Base-by-base conservation (phyloP, 345 rosid genomes). In the Passiflora organensis region DNA sequence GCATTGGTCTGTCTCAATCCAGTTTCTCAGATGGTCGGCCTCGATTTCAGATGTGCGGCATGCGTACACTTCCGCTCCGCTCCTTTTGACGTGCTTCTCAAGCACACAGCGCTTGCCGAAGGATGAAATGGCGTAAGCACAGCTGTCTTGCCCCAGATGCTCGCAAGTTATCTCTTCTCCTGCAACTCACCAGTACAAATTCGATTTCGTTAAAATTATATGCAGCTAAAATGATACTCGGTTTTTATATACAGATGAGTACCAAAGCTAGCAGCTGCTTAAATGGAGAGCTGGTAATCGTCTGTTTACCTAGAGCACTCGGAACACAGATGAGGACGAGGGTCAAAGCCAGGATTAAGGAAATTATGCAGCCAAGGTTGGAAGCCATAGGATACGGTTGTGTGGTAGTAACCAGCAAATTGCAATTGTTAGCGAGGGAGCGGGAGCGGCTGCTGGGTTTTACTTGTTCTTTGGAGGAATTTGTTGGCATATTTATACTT, bases 31-130 rank as follows among this genome's bases (percentile, higher is more conserved):
- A 44, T 71, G 78, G 37, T 82, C 87, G 0, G 88, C 84, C 49
- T 79, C 90, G 15, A 90, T 78, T 50, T 79, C 85, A 5, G 97
- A 90, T 2, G 85, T 64, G 8, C 76, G 71, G 63, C 95, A 90
- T 2, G 76, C 59, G 82, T 76, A 87, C 6, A 38, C 72, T 36
- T 78, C 84, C 21, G 65, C 54, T 19, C 91, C 89, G 55, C 78
- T 77, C 74, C 89, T 81, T 68, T 19, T 80, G 19, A 81, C 59
- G 24, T 66, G 71, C 69, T 80, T 80, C 78, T 90, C 95, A 13
- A 90, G 75, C 56, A 90, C 80, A 34, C 95, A 87, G 0, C 97
- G 88, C 62, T 82, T 80, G n/a, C 94, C 87, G 0, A 80, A 50
- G 1, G 89, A 82, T 11, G 97, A 80, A 32, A 90, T 77, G 12